Percentiles rank a stretch among this genome's conserved stretches.
Conservation (phyloP, 345 rosid genomes). For the Citrus inodora region DNA sequence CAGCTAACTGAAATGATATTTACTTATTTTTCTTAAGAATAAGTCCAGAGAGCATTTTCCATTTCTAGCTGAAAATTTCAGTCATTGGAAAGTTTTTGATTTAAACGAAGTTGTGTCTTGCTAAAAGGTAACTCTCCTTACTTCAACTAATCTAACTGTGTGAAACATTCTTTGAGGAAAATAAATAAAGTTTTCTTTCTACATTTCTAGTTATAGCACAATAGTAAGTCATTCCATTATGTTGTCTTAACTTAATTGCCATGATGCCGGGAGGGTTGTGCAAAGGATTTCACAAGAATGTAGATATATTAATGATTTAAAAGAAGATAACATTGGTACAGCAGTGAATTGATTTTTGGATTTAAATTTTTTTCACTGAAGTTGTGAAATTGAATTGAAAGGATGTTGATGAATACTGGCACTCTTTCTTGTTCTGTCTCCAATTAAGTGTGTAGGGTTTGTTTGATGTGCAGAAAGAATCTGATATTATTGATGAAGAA, state of each 20-base stretch:
- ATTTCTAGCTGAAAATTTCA: background rate
- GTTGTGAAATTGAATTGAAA: background rate
- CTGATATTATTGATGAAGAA: slow-evolving; percentile 17
- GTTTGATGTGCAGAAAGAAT: slow-evolving; percentile 24
- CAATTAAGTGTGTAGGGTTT: background rate
- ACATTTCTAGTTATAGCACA: background rate
- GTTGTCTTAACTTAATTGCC: background rate
- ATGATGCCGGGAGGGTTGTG: background rate
- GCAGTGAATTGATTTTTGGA: background rate
- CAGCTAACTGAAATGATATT: background rate
- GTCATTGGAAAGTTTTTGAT: background rate
- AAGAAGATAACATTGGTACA: background rate
- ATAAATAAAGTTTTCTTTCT: background rate
- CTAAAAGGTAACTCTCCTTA: background rate
- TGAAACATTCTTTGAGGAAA: background rate
- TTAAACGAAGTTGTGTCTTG: background rate
- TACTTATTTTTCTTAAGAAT: background rate
- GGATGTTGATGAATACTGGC: background rate
- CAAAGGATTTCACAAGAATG: background rate
- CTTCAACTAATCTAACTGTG: background rate
- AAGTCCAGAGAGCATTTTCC: background rate
- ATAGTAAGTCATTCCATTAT: background rate
- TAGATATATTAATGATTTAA: background rate
- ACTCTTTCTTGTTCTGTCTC: background rate
- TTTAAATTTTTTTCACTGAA: background rate